Evolutionary conservation across 352 stramenopile genomes (phyloP).

Genomic region (Hyaloperonospora brassicae): DNA sequence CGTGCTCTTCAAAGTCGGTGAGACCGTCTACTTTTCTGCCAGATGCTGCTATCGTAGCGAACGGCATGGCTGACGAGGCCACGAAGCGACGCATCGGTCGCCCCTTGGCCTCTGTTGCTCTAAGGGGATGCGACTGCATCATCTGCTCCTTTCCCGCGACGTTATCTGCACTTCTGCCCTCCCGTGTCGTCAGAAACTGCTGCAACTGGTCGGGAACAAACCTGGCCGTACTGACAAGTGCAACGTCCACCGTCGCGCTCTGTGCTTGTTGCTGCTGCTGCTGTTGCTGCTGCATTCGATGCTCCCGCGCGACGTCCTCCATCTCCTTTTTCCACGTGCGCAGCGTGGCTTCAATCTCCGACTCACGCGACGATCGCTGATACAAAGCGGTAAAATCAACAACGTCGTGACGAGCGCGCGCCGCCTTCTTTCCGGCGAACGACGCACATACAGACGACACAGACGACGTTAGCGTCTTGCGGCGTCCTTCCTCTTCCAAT

Average conservation of each 20-base stretch:
- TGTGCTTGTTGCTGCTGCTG: constrained; percentile 12
- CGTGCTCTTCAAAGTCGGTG: constrained; percentile 13
- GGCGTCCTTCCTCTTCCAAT: not conserved
- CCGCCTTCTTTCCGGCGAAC: constrained; percentile 9
- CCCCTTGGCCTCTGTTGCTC: constrained; percentile 37
- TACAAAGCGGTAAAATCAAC: constrained; percentile 57
- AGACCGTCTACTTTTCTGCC: constrained; percentile 8
- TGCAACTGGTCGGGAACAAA: constrained; percentile 60
- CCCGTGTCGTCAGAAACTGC: constrained; percentile 49
- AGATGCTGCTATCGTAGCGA: constrained; percentile 34
- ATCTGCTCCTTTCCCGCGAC: constrained; percentile 37
- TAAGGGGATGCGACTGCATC: constrained; percentile 24
- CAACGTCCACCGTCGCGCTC: constrained; percentile 9
- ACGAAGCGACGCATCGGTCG: constrained; percentile 71
- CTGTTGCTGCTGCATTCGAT: constrained; percentile 18
- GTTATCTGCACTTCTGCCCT: constrained; percentile 31
- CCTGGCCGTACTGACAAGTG: constrained; percentile 14
- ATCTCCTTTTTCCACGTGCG: constrained; percentile 50
- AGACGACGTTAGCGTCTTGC: constrained; percentile 6
- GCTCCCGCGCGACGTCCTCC: constrained; percentile 33
- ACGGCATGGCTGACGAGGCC: constrained; percentile 49
- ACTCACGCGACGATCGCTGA: constrained; percentile 44
- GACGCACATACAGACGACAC: constrained; percentile 21
- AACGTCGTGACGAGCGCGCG: constrained; percentile 2
- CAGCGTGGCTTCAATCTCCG: constrained; percentile 46